Conservation (phyloP, 495 filamentous ascomycete species). For the Penicillium ucsense region DNA sequence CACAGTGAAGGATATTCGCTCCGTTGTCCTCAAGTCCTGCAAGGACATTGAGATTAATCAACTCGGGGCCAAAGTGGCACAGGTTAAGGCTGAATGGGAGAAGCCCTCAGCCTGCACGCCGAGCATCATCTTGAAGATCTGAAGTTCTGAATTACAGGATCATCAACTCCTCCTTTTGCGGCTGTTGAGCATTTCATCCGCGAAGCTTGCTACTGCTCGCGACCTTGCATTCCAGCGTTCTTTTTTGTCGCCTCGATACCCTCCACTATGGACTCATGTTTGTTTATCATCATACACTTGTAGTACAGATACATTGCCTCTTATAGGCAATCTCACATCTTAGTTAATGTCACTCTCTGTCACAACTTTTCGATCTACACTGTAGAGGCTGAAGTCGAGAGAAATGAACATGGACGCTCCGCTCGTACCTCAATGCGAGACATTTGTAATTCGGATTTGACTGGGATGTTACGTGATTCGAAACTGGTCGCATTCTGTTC, state of each 20-base stretch:
- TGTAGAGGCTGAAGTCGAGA: too few relatives aligned
- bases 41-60: constrained; percentile 31
- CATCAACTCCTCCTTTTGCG: too few relatives aligned
- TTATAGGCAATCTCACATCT: constrained; percentile 2
- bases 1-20: constrained; percentile 29
- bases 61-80: constrained; percentile 25
- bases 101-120: constrained; percentile 12
- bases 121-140: constrained; percentile 5
- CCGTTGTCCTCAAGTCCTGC: constrained; percentile 37
- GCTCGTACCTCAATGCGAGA: too few relatives aligned
- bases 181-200: constrained; percentile 3
- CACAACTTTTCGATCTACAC: too few relatives aligned
- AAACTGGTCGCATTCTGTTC: too few relatives aligned
- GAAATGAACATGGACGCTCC: too few relatives aligned
- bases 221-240: constrained; percentile 27
- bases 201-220: constrained; percentile 15
- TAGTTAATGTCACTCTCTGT: constrained; percentile 3
- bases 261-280: constrained; percentile 9
- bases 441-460: too few relatives aligned
- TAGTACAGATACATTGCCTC: constrained; percentile 6
- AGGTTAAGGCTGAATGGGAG: constrained; percentile 25
- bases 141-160: constrained; percentile 5
- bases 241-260: constrained; percentile 11
- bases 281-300: constrained; percentile 3
- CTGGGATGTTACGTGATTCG: too few relatives aligned